A percentile compares a stretch with the other conserved stretches of the same genome.
Conservation (phyloP, 2,329 filamentous ascomycete species). For the Gnomoniopsis sp. region DNA sequence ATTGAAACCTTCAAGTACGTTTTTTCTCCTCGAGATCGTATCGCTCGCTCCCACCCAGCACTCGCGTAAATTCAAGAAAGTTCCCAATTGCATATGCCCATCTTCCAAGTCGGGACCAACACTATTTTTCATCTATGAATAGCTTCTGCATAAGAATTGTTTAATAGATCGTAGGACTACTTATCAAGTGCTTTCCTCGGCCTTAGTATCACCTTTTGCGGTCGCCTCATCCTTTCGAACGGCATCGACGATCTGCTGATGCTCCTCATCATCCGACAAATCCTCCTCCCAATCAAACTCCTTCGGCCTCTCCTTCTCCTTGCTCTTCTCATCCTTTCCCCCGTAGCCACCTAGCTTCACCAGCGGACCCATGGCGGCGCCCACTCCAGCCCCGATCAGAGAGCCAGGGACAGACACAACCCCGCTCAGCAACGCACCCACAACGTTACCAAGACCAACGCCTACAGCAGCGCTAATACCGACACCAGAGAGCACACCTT, state of each 20-base stretch:
- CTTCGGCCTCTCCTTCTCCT: neutral
- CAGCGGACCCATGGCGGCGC: neutral
- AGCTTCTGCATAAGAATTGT: too few species aligned
- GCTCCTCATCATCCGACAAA: neutral
- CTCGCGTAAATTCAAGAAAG: too few species aligned
- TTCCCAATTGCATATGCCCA: too few species aligned
- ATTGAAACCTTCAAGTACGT: too few species aligned
- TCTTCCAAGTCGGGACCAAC: too few species aligned
- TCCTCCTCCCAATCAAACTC: neutral
- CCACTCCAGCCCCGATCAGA: conserved; percentile 9
- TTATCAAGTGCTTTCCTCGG: too few species aligned
- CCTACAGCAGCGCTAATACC: conserved; percentile 5
- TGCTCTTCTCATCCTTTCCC: neutral
- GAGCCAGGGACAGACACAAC: conserved; percentile 7
- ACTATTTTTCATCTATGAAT: too few species aligned
- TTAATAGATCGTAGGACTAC: too few species aligned
- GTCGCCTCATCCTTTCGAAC: neutral
- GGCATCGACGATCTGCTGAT: neutral
- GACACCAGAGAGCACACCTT: conserved; percentile 2
- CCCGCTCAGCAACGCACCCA: conserved; percentile 11
- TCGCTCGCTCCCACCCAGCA: too few species aligned
- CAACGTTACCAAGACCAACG: conserved; percentile 11
- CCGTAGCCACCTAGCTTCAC: neutral
- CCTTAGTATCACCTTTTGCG: too few species aligned
- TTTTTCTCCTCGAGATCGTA: too few species aligned